Evolutionary conservation across 352 stramenopile species (phyloP), one percentile per base, ranked within the genome.

Genomic region (Pythium grandisporangium): DNA sequence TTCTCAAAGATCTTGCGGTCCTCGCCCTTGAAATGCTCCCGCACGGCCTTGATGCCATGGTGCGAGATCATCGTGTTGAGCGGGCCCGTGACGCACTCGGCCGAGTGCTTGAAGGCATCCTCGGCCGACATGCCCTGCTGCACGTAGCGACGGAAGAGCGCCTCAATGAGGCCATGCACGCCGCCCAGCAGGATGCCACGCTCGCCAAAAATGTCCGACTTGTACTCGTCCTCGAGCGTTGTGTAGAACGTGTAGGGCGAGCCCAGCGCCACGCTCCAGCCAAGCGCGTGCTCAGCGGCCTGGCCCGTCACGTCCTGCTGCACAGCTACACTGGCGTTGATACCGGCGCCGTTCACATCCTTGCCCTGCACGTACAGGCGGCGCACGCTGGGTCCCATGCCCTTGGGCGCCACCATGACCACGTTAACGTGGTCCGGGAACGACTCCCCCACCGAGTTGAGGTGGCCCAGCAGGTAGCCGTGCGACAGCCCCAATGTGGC

Each of bases 241-340:
- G 95, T 99, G 72, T 97, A 84, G 74, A 99, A 99, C 58, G 96
- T 96, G 77, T 98, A 99, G 11, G 95, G 95, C 49, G 92, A 97
- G 52, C 95, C 95, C 34, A 99, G 74, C 26, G 76, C 95, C n/a
- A 99, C 70, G 51, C 85, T 95, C 95, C 95, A 99, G 63, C 87
- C 95, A 46, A 99, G 79, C 38, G 95, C 95, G 59, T 98, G 77
- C 44, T 99, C 95, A 14, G 80, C 84, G n/a, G 84, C 85, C 62
- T 90, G 89, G 54, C 88, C 89, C 47, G 79, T 95, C 45, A 95
- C 82, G 58, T 97, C 83, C 67, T 98, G 91, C 65, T 98, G 91
- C 32, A 98, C 85, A 32, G 86, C 93, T 44, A 98, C 96, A 48
- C 85, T 97, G 42, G 92, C 78, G 72, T 99, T 99, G 63, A 99